Conservation (phyloP, 345 rosid species). For the Gossypium mustelinum region DNA sequence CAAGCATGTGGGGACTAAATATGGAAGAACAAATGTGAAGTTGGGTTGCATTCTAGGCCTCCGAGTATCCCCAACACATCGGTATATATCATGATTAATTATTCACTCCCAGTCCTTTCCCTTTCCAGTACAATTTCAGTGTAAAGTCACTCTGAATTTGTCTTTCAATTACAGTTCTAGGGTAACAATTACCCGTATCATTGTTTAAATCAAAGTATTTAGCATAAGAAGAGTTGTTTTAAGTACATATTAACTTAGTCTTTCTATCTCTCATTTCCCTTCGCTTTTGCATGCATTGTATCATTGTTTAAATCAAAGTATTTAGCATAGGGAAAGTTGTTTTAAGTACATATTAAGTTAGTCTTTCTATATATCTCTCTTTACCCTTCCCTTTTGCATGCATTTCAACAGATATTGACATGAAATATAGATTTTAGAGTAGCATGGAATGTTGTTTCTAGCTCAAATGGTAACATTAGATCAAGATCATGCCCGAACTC, state of each 20-base stretch:
- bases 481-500: too few species aligned
- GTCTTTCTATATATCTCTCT: neutral
- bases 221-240: too few species aligned
- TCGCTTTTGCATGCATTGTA: too few species aligned
- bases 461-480: too few species aligned
- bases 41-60: conserved; percentile 61
- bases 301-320: too few species aligned
- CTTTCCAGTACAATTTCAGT: neutral
- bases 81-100: conserved; percentile 29
- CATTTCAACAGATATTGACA: neutral
- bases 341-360: too few species aligned
- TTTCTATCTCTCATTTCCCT: too few species aligned
- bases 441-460: too few species aligned
- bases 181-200: neutral
- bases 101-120: neutral
- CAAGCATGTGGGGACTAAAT: conserved; percentile 43
- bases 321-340: too few species aligned
- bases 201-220: neutral
- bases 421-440: too few species aligned
- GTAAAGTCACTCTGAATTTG: neutral
- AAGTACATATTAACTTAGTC: too few species aligned
- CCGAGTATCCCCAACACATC: conserved; percentile 50
- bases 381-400: neutral
- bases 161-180: neutral
- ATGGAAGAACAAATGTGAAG: conserved; percentile 28